Conservation (phyloP, 208 protist genomes). For the Trypanosomatidae sp. region DNA sequence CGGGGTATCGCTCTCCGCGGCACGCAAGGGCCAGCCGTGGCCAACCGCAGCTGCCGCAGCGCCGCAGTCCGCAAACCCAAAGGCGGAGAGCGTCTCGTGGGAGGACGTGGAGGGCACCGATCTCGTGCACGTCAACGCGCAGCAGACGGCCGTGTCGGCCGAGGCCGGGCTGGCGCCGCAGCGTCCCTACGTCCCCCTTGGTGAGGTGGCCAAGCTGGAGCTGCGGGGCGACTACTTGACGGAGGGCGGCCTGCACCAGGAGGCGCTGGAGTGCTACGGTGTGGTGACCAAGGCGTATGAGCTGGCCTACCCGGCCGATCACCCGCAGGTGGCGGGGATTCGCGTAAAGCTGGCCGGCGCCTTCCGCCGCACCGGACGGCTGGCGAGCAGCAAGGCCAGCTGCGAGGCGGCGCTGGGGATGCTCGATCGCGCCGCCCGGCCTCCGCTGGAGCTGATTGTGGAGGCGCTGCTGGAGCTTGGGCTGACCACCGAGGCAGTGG, state of each 20-base stretch:
- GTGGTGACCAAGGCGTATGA: constrained; percentile 86
- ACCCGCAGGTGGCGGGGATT: constrained; percentile 71
- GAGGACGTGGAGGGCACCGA: constrained; percentile 60
- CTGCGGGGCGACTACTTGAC: constrained; percentile 85
- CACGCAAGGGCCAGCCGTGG: constrained; percentile 15
- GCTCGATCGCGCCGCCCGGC: constrained; percentile 47
- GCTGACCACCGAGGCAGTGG: constrained; percentile 62
- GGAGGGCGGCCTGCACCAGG: constrained; percentile 83
- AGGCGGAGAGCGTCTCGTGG: constrained; percentile 49
- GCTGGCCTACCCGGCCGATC: constrained; percentile 70
- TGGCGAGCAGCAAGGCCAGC: constrained; percentile 64
- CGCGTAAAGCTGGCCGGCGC: constrained; percentile 77
- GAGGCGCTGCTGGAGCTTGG: constrained; percentile 83
- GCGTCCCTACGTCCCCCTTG: constrained; percentile 78
- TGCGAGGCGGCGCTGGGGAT: constrained; percentile 55
- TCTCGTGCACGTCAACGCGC: constrained; percentile 46
- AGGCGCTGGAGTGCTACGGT: constrained; percentile 88
- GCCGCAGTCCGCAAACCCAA: no score
- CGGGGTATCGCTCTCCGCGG: constrained; percentile 27
- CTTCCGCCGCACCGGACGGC: constrained; percentile 71
- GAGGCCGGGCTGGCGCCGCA: constrained; percentile 1
- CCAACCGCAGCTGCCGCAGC: neutral
- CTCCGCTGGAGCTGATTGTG: constrained; percentile 81
- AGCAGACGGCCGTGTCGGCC: constrained; percentile 1
- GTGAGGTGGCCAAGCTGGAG: constrained; percentile 85